Conservation (phyloP, 345 rosid species). For the Luvunga scandens region DNA sequence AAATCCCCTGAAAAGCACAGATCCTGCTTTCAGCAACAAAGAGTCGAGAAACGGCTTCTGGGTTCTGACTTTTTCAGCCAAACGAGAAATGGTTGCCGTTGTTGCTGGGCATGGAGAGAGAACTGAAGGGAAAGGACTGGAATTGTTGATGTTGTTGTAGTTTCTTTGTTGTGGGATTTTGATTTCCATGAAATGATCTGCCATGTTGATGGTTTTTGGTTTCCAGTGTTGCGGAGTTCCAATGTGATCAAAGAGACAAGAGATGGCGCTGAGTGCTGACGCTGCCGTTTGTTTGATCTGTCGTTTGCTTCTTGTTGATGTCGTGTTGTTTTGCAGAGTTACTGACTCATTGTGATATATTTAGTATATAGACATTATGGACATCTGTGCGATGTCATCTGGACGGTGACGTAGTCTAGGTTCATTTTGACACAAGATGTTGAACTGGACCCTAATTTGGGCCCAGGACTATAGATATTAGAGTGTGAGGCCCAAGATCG, state of each 20-base stretch:
- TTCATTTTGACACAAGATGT: background rate
- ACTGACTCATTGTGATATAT: no score
- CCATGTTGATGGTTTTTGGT: slow-evolving; percentile 26
- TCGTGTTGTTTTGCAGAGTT: no score
- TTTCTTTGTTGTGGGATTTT: slow-evolving; percentile 52
- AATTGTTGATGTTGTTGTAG: slow-evolving; percentile 17
- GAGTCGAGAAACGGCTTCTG: slow-evolving; percentile 58
- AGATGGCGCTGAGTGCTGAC: no score
- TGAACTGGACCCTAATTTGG: background rate
- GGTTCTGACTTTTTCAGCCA: slow-evolving; percentile 37
- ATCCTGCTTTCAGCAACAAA: slow-evolving; percentile 58
- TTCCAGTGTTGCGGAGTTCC: background rate
- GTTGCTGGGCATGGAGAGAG: slow-evolving; percentile 35
- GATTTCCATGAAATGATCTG: slow-evolving; percentile 35
- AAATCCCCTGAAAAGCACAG: slow-evolving; percentile 71
- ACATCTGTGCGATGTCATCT: background rate
- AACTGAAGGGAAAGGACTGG: slow-evolving; percentile 56
- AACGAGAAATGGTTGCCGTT: slow-evolving; percentile 9
- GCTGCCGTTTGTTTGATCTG: background rate
- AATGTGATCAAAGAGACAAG: background rate
- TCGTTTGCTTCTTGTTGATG: background rate
- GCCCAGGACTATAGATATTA: background rate
- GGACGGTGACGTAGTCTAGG: slow-evolving; percentile 10
- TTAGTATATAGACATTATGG: background rate
- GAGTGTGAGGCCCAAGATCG: background rate